A percentile compares a stretch with the other conserved stretches of the same genome.
Conservation (phyloP, 2,329 filamentous ascomycete species). For the Fusarium brevicatenulatum region DNA sequence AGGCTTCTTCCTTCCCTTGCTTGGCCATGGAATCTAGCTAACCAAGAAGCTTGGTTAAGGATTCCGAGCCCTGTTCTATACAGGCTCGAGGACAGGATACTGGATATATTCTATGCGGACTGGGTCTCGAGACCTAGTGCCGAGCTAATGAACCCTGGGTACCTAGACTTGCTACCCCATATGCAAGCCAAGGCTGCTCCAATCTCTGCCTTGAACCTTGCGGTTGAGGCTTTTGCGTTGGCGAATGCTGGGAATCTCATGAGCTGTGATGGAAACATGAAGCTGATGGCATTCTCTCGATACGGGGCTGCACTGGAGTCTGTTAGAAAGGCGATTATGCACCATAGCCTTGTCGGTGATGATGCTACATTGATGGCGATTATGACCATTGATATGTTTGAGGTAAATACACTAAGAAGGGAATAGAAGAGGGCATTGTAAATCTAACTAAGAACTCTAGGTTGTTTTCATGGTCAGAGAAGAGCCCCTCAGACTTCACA, state of each 20-base stretch:
- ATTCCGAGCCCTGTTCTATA: not conserved
- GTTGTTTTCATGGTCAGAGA: not conserved
- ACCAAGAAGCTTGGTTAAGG: fast-evolving
- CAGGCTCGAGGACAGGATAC: not conserved
- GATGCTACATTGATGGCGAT: not conserved
- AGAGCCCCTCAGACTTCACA: not conserved
- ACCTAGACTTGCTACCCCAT: not conserved
- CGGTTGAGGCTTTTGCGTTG: not conserved
- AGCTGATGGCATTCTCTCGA: not conserved
- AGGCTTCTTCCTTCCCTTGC: not conserved
- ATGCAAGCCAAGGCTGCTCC: not conserved
- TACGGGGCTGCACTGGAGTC: not conserved
- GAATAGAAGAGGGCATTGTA: fast-evolving
- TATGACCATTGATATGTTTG: not conserved
- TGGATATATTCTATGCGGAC: not conserved
- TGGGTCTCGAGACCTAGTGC: not conserved
- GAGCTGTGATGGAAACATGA: not conserved
- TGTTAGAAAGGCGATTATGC: not conserved
- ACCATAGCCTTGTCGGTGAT: not conserved
- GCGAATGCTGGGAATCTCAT: not conserved
- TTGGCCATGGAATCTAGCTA: not conserved
- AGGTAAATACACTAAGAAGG: fast-evolving
- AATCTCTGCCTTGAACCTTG: not conserved
- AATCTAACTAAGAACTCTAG: not conserved
- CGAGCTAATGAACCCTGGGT: fast-evolving